Evolutionary conservation across 148 eudicot species (phyloP), one percentile per base, ranked within the genome.

Genomic region (Persicaria maculosa): DNA sequence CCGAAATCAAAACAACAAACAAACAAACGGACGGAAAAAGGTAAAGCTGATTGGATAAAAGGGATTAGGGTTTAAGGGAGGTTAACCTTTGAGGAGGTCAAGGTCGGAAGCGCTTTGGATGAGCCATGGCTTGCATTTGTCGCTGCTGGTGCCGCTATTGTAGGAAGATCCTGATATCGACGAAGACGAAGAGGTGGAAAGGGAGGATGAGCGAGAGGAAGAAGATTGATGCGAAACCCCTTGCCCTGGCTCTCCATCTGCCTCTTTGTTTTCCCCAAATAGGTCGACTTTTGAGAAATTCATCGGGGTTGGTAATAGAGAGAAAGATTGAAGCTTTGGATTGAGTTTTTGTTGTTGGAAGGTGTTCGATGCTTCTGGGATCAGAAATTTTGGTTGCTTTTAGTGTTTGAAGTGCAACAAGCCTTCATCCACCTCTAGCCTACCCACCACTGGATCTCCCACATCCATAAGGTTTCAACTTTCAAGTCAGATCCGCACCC

Each of bases 51-150:
- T 6, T 11, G 40, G 4, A 45, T 1, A 17, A 47, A 22, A 17
- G 4, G 11, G n/a, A 48, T 48, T 48, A 71, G 53, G 73, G 73
- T 71, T 71, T 71, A 45, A 44, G n/a, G 50, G 16, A 58, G 25
- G 12, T 12, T 9, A 10, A 91, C 97, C 93, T 88, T 88, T 83
- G 68, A 88, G 3, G 62, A 93, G 93, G 81, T 88, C 86, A 8
- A 83, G 19, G 52, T 87, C 79, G 67, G 95, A 91, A 20, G 95
- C 93, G 80, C 86, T 73, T 73, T 81, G 88, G 82, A 93, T 91
- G 75, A 93, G 75, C 98, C 97, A 91, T 25, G 97, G 98, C 80
- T 91, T 93, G 85, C 98, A 93, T 77, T 83, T 88, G 16, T 88
- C 95, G 10, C 84, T 78, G 4, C 79, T 77, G 3, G 90, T 84